Base-by-base conservation (phyloP, 306 rosid genomes). In the Purshia tridentata region DNA sequence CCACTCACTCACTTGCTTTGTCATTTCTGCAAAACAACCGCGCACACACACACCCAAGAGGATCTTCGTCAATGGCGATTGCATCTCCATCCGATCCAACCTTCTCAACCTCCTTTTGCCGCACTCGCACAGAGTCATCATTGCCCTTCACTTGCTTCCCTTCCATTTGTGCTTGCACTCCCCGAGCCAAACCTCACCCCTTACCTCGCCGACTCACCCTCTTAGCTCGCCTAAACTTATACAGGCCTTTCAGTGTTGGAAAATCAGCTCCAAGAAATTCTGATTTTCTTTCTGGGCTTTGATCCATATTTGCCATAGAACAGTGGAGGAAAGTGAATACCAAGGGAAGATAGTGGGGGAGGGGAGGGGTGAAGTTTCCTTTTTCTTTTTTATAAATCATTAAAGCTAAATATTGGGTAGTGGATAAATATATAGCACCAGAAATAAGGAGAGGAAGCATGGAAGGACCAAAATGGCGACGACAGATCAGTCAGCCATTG, bases 41-140 rank as follows among this genome's bases (percentile, higher is more conserved):
- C 66, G 39, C 61, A 37, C 74, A n/a, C n/a, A 23, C 29, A 23
- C 29, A 29, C 35, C 1, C 35, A 2, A 29, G 35, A 29, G 35
- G 18, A 14, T 6, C 60, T 53, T 40, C 29, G 4, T 48, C 83
- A 58, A 87, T 87, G 95, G 89, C 86, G 77, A 84, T 90, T 81
- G 80, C 92, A 8, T 86, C 90, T 45, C 89, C 89, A 19, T 78
- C 91, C 5, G 48, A 86, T 14, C 84, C 88, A 6, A 77, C 35
- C 73, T 88, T 90, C 80, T 78, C 92, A 19, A 68, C 86, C 44
- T 86, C 92, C 70, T 92, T 87, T 78, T 67, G 70, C 80, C 81
- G 77, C 68, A 65, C 86, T 56, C 69, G 78, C 12, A 14, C 77
- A 41, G 80, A 80, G 68, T 46, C 53, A 6, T 45, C 78, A 0